Base-by-base conservation (phyloP, 768 basidiomycete species). In the Russula sp. region DNA sequence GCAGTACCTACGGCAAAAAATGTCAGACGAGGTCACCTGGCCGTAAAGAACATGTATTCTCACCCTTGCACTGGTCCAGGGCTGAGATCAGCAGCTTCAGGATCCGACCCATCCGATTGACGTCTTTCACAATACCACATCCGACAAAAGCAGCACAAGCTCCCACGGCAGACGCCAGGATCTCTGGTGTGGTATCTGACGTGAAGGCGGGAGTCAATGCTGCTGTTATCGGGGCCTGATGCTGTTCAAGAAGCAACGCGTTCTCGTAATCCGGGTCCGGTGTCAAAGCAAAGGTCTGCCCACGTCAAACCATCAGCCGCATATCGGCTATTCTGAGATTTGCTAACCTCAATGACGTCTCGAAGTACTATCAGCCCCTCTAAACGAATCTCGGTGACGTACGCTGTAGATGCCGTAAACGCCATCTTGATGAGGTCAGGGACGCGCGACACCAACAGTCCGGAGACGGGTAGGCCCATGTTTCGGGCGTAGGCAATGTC, bases 161-260 rank as follows among this genome's bases (percentile, higher is more conserved):
- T 70, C 94, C 85, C 18, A 98, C 86, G 1, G 94, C 96, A 31
- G 91, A 87, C 0, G 95, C 91, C 45, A 98, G 71, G 37, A 98
- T 95, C 72, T 99, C 96, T 0, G 96, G 96, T 0, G 94, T 93
- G 0, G 94, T 92, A 71, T 98, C 97, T 0, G 92, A 82, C 1
- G 93, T 94, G 71, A 99, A 98, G 0, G 95, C 94, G 0, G 97
- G 96, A 0, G 96, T 98, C 18, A 98, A 80, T 0, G 97, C 97
- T 20, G 97, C 94, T 2, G 96, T 97, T 63, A 99, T 96, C 0
- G 97, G 96, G 0, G 97, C 96, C 75, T 99, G 97, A 73, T 97
- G 90, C 73, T 99, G 97, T 71, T 99, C 96, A 13, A 99, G 82
- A 3, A 99, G 78, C 6, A 95, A 78, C 0, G 91, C 85, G 63